Base-by-base conservation (phyloP, 495 filamentous ascomycete genomes). In the Letharia lupina region DNA sequence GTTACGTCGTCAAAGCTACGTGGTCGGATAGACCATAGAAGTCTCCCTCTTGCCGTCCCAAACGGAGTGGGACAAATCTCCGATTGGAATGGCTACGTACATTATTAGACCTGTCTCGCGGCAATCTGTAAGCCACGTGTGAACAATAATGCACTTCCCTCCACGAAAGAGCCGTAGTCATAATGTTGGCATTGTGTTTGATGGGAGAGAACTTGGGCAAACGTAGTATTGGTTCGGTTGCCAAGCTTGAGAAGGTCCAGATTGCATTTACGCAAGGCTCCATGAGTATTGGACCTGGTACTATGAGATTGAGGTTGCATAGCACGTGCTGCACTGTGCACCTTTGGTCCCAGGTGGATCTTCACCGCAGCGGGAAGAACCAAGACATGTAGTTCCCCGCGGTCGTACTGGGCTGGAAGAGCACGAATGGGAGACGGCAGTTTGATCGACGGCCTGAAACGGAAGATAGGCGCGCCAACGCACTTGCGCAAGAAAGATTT, bases 381-480 rank as follows among this genome's bases (percentile, higher is more conserved):
- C 28, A 58, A 8, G 54, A 58, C 41, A 44, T 33, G 39, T 59
- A 40, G 64, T 54, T 66, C 64, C 64, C 64, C 47, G 45, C 56
- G 52, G 52, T 64, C 54, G 58, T 35, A 35, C 61, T 59, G 54
- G 16, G 54, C 28, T 23, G 20, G 39, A 40, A 28, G 58, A 65
- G 48, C 12, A 44, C 50, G 58, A 50, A 50, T 35, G 40, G 37
- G 45, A 58, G 4, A 39, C 37, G 58, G 35, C 35, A 45, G 59
- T 69, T 69, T 71, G 64, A 71, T 71, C 69, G 67, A 60, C 69
- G 57, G 48, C 33, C 67, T 71, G 69, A 71, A 69, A 71, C 69
- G 47, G n/a, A 64, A 63, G 35, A 65, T 68, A 70, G 39, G 48
- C 65, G 68, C 68, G 59, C 68, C 68, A 68, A 70, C 68, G 48